Evolutionary conservation across 805 yeast genomes (phyloP), one percentile per base, ranked within the genome.

Genomic region (Saturnispora sekii): DNA sequence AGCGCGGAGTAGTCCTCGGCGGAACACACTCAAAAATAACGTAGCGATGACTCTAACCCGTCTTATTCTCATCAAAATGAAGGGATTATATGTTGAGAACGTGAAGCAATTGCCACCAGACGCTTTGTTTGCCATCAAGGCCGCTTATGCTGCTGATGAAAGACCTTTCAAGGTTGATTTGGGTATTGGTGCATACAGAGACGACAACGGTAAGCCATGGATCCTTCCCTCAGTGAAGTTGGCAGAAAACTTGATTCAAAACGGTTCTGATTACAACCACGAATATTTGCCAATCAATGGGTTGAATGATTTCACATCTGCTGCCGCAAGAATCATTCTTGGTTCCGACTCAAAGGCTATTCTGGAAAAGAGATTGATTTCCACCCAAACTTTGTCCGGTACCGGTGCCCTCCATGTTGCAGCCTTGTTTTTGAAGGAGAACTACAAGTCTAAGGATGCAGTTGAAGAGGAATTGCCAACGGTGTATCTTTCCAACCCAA

Each of bases 161-260:
- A 69, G 90, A 47, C 15, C 71, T 2, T 65, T 67, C 48, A 89
- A 87, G 64, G 95, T 87, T 41, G 96, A 88, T 60, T 70, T 84
- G 51, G 90, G 93, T 50, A 86, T 83, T 26, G 95, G 98, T 44
- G 90, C 97, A n/a, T 90, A 90, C 70, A 77, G 98, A 62, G 96
- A 88, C 63, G 79, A 84, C 62, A 56, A 64, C 26, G 98, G 97
- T 43, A 78, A 81, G 62, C 97, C 97, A 40, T 88, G 86, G 77
- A 84, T 89, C 46, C 73, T 90, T 53, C 93, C 95, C 16, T 70
- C 85, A 26, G 88, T 86, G 49, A 72, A 71, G 57, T 67, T 72
- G 53, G 95, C 94, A 38, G 95, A 87, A 64, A 61, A 67, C 44
- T 62, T 74, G 55, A 66, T 88, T 47, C 77, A 79, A 32, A 62